These are phyloP conservation scores for Hypoxylon sp. DNA, from an alignment of 2,329 filamentous ascomycete genomes.

Conservation along the genomic window DNA sequence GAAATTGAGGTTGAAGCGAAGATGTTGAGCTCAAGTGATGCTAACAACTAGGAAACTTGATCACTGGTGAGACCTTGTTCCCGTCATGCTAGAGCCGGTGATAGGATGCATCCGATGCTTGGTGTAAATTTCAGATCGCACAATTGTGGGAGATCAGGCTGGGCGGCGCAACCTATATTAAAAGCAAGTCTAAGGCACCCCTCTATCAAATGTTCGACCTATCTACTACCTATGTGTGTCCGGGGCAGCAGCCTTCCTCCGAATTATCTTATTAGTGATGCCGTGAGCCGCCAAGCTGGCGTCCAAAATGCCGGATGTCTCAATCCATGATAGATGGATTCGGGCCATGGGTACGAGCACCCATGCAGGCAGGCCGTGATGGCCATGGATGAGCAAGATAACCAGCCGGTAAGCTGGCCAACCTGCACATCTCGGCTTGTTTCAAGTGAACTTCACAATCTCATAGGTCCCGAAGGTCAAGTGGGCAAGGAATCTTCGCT, in stretches of 20 bases:
- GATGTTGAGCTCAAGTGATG: slow-evolving; percentile 18
- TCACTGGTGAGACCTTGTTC: slow-evolving; percentile 43
- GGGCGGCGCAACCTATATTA: slow-evolving; percentile 40
- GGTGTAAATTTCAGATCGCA: slow-evolving; percentile 43
- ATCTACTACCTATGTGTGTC: slow-evolving; percentile 32
- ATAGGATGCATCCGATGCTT: slow-evolving; percentile 31
- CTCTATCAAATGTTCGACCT: slow-evolving; percentile 28
- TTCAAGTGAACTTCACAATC: slow-evolving; percentile 40
- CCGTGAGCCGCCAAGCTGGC: slow-evolving; percentile 41
- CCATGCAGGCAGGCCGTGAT: slow-evolving; percentile 35
- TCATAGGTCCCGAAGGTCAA: slow-evolving; percentile 22
- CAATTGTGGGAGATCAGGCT: slow-evolving; percentile 38
- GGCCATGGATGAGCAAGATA: slow-evolving; percentile 39
- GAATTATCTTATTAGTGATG: slow-evolving; percentile 39
- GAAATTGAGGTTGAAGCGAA: slow-evolving; percentile 20
- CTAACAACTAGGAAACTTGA: slow-evolving; percentile 23
- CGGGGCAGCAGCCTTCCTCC: slow-evolving; percentile 26
- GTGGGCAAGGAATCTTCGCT: slow-evolving; percentile 30
- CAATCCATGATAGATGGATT: slow-evolving; percentile 41
- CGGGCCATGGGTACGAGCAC: slow-evolving; percentile 30
- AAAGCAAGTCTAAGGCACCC: slow-evolving; percentile 26
- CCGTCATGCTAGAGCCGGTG: slow-evolving; percentile 37
- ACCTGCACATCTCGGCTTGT: slow-evolving; percentile 39
- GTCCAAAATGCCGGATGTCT: slow-evolving; percentile 38
- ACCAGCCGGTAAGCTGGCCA: slow-evolving; percentile 38